Percentiles rank a stretch among this genome's conserved stretches.
These are phyloP conservation scores for Sarcodon aspratus DNA, from an alignment of 768 basidiomycete genomes.

Conservation along the genomic window DNA sequence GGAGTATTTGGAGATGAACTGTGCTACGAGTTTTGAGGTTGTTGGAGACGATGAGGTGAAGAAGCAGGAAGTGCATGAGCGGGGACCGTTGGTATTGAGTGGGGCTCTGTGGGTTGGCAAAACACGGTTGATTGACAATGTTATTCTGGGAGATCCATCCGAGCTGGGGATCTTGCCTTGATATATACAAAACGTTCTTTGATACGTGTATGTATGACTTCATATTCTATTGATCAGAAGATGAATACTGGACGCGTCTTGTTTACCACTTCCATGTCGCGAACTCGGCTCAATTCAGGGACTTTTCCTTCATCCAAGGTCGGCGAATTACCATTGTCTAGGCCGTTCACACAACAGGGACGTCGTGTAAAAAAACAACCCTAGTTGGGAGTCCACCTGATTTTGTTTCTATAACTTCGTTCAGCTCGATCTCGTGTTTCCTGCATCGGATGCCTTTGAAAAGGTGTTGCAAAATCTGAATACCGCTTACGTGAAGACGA, in stretches of 20 bases:
- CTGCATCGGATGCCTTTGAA: slow-evolving; percentile 29
- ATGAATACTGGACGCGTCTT: background rate
- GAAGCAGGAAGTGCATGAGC: slow-evolving; percentile 11
- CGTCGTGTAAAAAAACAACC: slow-evolving; percentile 8
- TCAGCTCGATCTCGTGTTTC: slow-evolving; percentile 56
- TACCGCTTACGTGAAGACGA: slow-evolving; percentile 33
- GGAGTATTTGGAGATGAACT: slow-evolving; percentile 89
- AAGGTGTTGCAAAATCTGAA: slow-evolving; percentile 27
- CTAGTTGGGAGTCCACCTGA: background rate
- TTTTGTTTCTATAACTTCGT: background rate
- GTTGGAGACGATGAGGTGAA: slow-evolving; percentile 24
- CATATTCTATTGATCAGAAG: background rate
- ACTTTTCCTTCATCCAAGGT: background rate
- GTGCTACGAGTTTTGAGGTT: slow-evolving; percentile 62
- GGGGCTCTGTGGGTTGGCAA: slow-evolving; percentile 80
- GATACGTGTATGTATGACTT: background rate
- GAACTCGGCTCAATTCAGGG: background rate
- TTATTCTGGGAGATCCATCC: slow-evolving; percentile 51
- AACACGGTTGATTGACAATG: slow-evolving; percentile 90
- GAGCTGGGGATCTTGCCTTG: slow-evolving; percentile 10
- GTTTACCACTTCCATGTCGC: background rate
- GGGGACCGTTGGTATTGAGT: slow-evolving; percentile 54
- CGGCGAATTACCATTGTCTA: slow-evolving; percentile 5
- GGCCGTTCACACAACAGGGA: slow-evolving; percentile 46
- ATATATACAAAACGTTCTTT: background rate